Percentiles rank a stretch among this genome's conserved stretches.
These are phyloP conservation scores for Macrophomina phaseolina DNA, from an alignment of 2,329 filamentous ascomycete species.

Conservation along the genomic window DNA sequence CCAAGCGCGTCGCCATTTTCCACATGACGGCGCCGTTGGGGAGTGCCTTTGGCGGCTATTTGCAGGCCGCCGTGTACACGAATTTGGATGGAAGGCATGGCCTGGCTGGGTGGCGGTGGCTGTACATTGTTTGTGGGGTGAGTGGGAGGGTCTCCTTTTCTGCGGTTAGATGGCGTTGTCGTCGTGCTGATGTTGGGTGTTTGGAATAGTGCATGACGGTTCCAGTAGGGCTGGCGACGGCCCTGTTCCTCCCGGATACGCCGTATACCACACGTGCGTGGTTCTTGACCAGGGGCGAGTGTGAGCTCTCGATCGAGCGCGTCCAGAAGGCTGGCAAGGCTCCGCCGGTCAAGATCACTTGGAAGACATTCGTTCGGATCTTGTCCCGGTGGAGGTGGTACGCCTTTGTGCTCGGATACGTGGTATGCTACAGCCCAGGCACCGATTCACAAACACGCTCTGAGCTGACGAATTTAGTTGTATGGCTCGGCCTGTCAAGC, in stretches of 20 bases:
- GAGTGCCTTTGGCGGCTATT: constrained; percentile 43
- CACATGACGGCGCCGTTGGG: constrained; percentile 44
- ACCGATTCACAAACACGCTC: rapidly evolving
- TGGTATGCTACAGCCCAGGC: not conserved
- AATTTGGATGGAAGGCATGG: constrained; percentile 37
- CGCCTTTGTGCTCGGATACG: not conserved
- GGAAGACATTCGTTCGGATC: constrained; percentile 5
- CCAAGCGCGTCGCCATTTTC: constrained; percentile 41
- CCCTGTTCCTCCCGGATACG: constrained; percentile 8
- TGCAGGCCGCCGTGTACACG: constrained; percentile 42
- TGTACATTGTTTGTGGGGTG: constrained; percentile 40
- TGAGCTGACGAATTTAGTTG: not conserved
- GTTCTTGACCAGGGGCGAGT: not conserved
- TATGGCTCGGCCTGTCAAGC: constrained; percentile 39
- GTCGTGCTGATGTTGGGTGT: constrained; percentile 35
- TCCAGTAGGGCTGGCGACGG: not conserved
- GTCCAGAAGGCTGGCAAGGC: constrained; percentile 11
- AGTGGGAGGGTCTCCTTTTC: constrained; percentile 27
- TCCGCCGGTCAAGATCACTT: constrained; percentile 12
- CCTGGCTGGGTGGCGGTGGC: constrained; percentile 38
- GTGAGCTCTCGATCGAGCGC: constrained; percentile 6
- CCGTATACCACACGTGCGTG: constrained; percentile 12
- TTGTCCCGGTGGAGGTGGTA: constrained; percentile 15
- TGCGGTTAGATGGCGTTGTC: not conserved
- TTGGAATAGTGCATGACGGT: not conserved